Base-by-base conservation (phyloP, 2,329 filamentous ascomycete species). In the Penicillium occitanis region DNA sequence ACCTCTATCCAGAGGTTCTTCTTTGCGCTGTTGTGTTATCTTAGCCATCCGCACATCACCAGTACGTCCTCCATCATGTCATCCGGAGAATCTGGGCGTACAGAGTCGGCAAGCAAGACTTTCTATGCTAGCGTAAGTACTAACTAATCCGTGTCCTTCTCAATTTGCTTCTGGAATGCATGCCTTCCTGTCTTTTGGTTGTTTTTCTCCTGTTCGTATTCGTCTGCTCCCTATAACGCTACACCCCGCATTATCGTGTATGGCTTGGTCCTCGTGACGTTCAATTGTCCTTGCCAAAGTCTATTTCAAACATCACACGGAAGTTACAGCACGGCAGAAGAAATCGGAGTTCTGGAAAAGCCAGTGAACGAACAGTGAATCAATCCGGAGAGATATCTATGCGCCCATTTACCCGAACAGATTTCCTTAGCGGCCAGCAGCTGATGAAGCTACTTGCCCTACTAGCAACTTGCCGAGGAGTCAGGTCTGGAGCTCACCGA, bases 61-160 rank as follows among this genome's bases (percentile, higher is more conserved):
- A 40, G 33, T 11, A 42, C 37, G 44, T 19, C 10, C 6, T 50
- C 6, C 51, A 64, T 46, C 69, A 77, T 77, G 75, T 71, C 75
- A 33, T 72, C 73, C 37, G 73, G 73, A 25, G 65, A 64, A 51
- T 71, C 71, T 51, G 69, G 71, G 63, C 74, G 72, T 53, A 71
- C 73, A 65, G 72, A 73, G 55, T 74, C 73, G 50, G 73, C 73
- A n/a, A 71, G 73, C 69, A 76, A 76, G 69, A 77, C 72, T 67
- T 78, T 74, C 63, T 76, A 74, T 69, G 75, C 74, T 51, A 75
- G 73, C 68, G 76, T 78, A 70, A 75, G 76, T 76, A 48, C 30
- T 44, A 17, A 48, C 35, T 48, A 17, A 28, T 55, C 35, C 51
- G 53, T 63, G 51, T 61, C 61, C 55, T 66, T 62, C 22, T 30